These are phyloP conservation scores for Pythium plurisporium DNA, from an alignment of 352 stramenopile species.

Conservation along the genomic window DNA sequence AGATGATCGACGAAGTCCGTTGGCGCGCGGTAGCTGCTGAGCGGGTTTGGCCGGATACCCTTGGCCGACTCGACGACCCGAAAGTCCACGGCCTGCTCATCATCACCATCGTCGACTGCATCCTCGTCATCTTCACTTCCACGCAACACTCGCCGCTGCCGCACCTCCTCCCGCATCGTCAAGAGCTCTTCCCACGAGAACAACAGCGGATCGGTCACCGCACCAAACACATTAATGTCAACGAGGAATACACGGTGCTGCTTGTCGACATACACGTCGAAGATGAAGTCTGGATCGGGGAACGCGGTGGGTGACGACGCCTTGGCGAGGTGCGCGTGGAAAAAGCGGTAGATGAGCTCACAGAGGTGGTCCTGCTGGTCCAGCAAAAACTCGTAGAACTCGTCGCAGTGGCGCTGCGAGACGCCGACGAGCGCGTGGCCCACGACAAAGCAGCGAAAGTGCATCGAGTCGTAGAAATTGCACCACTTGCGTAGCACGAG, in stretches of 20 bases:
- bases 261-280: slow-evolving; percentile 95
- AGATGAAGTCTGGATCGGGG: slow-evolving; percentile 79
- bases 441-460: slow-evolving; percentile 93
- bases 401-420: slow-evolving; percentile 88
- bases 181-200: slow-evolving; percentile 90
- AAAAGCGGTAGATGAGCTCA: slow-evolving; percentile 67
- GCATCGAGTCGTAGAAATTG: slow-evolving; percentile 93
- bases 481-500: slow-evolving; percentile 95
- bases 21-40: slow-evolving; percentile 80
- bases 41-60: slow-evolving; percentile 54
- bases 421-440: slow-evolving; percentile 77
- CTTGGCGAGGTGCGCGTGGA: slow-evolving; percentile 26
- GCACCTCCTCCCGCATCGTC: slow-evolving; percentile 21
- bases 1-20: slow-evolving; percentile 82
- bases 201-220: slow-evolving; percentile 90
- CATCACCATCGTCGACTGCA: slow-evolving; percentile 13
- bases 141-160: slow-evolving; percentile 14
- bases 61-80: slow-evolving; percentile 67
- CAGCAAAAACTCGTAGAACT: slow-evolving; percentile 89
- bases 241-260: slow-evolving; percentile 88
- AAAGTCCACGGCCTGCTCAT: slow-evolving; percentile 71
- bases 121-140: slow-evolving; percentile 3
- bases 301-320: slow-evolving; percentile 26
- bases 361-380: slow-evolving; percentile 69
- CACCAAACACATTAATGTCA: slow-evolving; percentile 94